These are phyloP conservation scores for Potentilla sterilis DNA, from an alignment of 306 rosid genomes.

Conservation along the genomic window DNA sequence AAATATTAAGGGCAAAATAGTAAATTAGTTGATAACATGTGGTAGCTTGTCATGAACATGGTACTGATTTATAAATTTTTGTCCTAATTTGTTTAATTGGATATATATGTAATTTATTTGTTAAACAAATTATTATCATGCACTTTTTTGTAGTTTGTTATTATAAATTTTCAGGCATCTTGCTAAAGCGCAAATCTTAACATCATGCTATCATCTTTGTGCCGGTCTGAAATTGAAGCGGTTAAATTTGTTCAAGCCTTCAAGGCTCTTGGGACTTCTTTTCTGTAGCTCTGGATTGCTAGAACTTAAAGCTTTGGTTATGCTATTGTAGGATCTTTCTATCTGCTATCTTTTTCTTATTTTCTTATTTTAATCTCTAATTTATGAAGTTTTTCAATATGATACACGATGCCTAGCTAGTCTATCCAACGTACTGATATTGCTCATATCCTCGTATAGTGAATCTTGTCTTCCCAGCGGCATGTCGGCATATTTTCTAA, in stretches of 20 bases:
- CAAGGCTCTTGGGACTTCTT: neutral
- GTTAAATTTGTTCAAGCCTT: neutral
- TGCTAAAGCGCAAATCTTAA: neutral
- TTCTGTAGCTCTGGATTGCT: neutral
- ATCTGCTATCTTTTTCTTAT: neutral
- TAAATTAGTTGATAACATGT: no score
- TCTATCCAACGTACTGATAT: no score
- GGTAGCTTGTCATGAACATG: no score
- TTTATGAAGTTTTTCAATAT: neutral
- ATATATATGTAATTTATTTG: no score
- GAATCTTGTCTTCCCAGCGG: neutral
- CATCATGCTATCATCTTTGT: neutral
- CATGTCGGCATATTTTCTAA: neutral
- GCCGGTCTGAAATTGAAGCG: neutral
- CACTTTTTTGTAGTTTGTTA: no score
- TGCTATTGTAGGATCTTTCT: neutral
- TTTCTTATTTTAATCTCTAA: neutral
- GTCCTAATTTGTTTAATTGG: no score
- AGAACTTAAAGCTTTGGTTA: neutral
- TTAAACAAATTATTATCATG: no score
- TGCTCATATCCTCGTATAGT: neutral
- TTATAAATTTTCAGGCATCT: neutral
- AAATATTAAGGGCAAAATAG: no score
- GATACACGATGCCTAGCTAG: no score
- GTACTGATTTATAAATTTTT: no score